phyloP scores from a whole-genome alignment of 768 basidiomycete species.

The Serendipita sp. region DNA sequence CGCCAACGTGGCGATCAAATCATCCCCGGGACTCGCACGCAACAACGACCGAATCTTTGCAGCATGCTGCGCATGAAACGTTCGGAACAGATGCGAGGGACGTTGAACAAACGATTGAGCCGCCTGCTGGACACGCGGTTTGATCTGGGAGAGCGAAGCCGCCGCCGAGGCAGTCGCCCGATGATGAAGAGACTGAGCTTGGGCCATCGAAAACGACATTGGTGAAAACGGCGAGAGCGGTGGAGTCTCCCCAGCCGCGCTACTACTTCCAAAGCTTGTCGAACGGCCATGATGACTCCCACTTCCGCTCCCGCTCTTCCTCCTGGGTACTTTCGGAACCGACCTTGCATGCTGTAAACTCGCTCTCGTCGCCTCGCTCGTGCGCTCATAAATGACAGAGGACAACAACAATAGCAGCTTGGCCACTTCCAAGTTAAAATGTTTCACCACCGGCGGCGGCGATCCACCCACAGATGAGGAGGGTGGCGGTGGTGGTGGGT shows the following conservation, averaged over 20 bases:
- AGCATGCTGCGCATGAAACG: constrained; percentile 11
- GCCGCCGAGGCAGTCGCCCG: neutral
- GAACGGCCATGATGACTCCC: neutral
- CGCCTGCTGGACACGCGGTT: no score
- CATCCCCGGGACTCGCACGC: constrained; percentile 13
- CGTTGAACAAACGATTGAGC: neutral
- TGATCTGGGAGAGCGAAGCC: no score
- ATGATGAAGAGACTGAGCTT: neutral
- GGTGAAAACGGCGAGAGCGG: neutral
- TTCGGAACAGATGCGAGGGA: constrained; percentile 2
- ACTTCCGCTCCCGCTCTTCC: neutral
- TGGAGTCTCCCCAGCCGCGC: no score
- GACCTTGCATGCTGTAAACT: constrained; percentile 10
- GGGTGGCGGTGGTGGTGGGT: no score
- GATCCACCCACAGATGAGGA: no score
- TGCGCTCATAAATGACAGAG: constrained; percentile 16
- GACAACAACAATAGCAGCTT: constrained; percentile 7
- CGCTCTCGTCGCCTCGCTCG: constrained; percentile 3
- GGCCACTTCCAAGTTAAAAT: constrained; percentile 2
- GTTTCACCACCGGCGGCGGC: neutral
- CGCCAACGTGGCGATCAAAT: constrained; percentile 11
- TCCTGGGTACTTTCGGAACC: neutral
- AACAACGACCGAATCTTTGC: constrained; percentile 10
- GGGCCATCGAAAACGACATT: neutral
- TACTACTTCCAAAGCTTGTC: neutral